Evolutionary conservation across 225 moss, liverwort and hornwort genomes (phyloP).

Genomic region (Pseudoscleropodium purum): DNA sequence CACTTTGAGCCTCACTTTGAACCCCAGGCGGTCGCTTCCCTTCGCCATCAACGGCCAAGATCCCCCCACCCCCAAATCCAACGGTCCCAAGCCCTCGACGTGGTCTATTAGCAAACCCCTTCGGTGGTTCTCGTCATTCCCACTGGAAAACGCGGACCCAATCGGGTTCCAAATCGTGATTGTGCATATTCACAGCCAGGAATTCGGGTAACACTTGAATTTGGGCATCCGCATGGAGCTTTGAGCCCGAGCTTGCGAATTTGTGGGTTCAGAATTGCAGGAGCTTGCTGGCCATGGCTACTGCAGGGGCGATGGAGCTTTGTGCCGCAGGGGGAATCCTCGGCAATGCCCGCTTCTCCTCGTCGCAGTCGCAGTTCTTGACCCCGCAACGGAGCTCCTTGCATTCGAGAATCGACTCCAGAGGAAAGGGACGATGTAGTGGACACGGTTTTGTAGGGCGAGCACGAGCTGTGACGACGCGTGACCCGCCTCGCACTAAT

Average conservation of each 20-base stretch:
- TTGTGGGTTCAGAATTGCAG: neutral
- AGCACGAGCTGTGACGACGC: constrained; percentile 40
- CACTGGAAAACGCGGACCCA: neutral
- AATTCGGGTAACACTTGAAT: neutral
- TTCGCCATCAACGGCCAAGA: neutral
- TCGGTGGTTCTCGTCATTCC: neutral
- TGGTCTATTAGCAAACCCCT: neutral
- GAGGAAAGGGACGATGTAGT: neutral
- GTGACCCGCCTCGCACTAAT: constrained; percentile 19
- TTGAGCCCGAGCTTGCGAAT: neutral
- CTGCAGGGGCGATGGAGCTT: constrained; percentile 2
- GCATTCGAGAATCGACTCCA: neutral
- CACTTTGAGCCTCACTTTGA: neutral
- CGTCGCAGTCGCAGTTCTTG: constrained; percentile 36
- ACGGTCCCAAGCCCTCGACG: neutral
- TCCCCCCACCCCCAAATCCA: neutral
- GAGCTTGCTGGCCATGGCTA: neutral
- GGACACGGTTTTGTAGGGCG: neutral
- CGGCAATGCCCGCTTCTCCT: neutral
- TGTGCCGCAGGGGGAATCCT: neutral
- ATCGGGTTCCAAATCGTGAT: neutral
- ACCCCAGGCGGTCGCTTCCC: neutral
- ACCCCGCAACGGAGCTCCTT: neutral
- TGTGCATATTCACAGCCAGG: neutral
- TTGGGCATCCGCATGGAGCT: neutral